Base-by-base conservation (phyloP, 768 basidiomycete species). In the Suillus paluster region DNA sequence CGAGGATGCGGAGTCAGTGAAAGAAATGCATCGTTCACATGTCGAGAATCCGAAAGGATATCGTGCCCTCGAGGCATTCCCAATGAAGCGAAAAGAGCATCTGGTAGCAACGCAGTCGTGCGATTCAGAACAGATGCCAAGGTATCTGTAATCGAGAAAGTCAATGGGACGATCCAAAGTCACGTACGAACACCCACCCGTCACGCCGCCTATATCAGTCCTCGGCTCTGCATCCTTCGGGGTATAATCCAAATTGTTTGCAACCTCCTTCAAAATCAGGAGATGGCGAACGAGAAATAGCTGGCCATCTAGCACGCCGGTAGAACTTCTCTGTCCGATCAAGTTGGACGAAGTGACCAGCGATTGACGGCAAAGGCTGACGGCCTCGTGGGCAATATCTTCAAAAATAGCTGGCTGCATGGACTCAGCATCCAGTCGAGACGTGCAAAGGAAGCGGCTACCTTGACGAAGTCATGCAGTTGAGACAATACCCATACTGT, bases 321-420 rank as follows among this genome's bases (percentile, higher is more conserved):
- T 66, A 23, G 81, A 77, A 42, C 80, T 80, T 54, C 83, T 84
- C 34, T 73, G 73, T 25, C 83, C 80, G 54, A 98, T 80, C 23
- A 81, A 77, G n/a, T 89, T 83, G 0, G 91, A 83, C 0, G 92
- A 94, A 6, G 83, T 74, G 39, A 91, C 80, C 4, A 99, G 83
- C 0, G 96, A 97, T 62, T 89, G 83, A 39, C 89, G 86, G 72
- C 95, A 97, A 5, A 94, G 79, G 14, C 84, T 81, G 36, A 97
- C 83, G 0, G 96, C 94, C 77, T 98, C 96, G 76, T 95, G 93
- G 0, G 97, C 95, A 44, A 99, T 92, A 73, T 99, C 97, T 68
- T 95, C 92, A 62, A 97, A 99, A 61, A 98, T 96, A 1, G 88
- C 90, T n/a, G 92, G 89, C 95, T 99, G 62, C 7, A 38, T 11